Evolutionary conservation across 495 filamentous ascomycete species (phyloP), one percentile per base, ranked within the genome.

Genomic region (Penicillium cosmopolitanum): DNA sequence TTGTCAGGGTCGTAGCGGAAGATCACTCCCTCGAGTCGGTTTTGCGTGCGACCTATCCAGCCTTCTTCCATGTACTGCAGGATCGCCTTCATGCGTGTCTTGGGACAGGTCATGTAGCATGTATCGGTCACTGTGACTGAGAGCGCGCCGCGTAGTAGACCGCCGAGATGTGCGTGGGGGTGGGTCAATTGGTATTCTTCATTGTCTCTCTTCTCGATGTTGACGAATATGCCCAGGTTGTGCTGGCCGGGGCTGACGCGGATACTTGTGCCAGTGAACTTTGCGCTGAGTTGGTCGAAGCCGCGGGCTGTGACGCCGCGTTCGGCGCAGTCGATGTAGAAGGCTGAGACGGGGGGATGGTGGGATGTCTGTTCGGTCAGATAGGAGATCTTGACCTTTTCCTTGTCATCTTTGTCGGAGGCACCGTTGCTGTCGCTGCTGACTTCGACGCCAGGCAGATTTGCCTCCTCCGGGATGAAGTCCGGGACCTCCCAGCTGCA

Each of bases 291-390:
- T 63, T 98, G 95, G 66, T 98, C 95, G 65, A 92, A 98, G 0
- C 95, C 95, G 54, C 89, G 84, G 16, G 95, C 96, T 28, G 86
- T 86, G 51, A 98, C 83, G 6, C 93, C 95, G 68, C 92, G 95
- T 53, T 95, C 91, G 0, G 92, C 91, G 66, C 95, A 98, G 72
- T 93, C 89, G 60, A 97, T 86, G 73, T 89, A 96, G 77, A 96
- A 98, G 2, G 95, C 95, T 47, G 94, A 97, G 62, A 98, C 94
- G 12, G 95, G 95, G 13, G 95, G 95, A 79, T 98, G 95, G 59
- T 98, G 95, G 7, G 94, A 97, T n/a, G 95, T 96, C 74, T 98
- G 95, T 72, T 98, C 95, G 6, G 95, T 98, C 62, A 98, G 77
- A 66, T 93, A 98, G 33, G 92, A 96, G 51, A 98, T 84, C 57